Percentiles rank a stretch among this genome's conserved stretches.
These are phyloP conservation scores for Microbotryomycetes sp. DNA, from an alignment of 1,284 basidiomycete genomes.

Conservation along the genomic window DNA sequence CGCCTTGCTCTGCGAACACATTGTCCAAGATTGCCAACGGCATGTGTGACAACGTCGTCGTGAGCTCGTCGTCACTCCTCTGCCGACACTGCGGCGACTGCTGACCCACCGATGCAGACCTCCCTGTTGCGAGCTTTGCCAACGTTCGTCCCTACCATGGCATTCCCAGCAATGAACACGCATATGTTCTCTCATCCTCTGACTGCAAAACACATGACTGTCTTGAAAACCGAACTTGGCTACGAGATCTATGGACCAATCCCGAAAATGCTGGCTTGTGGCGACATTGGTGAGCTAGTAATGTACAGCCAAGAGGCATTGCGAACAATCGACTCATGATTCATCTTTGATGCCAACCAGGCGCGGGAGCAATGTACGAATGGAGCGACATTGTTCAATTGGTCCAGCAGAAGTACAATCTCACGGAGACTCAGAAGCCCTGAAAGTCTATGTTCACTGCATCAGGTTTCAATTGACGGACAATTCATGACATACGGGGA, in stretches of 20 bases:
- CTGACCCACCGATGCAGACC: conserved; percentile 58
- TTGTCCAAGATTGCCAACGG: conserved; percentile 86
- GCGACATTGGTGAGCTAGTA: conserved; percentile 67
- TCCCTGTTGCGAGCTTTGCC: conserved; percentile 83
- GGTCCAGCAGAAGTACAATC: conserved; percentile 27
- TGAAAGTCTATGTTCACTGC: no score
- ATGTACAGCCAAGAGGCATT: no score
- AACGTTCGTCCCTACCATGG: conserved; percentile 53
- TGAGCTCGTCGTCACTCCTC: conserved; percentile 44
- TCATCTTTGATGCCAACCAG: conserved; percentile 43
- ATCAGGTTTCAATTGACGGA: no score
- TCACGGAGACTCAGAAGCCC: no score
- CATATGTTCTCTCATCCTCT: conserved; percentile 95
- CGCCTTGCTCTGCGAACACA: conserved; percentile 92
- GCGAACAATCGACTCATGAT: background rate
- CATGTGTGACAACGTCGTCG: conserved; percentile 81
- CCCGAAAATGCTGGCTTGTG: conserved; percentile 80
- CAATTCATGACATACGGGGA: no score
- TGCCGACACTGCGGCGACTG: no score
- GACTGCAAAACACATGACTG: conserved; percentile 68
- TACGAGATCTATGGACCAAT: conserved; percentile 81
- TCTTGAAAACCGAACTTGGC: conserved; percentile 63
- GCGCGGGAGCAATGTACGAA: conserved; percentile 85
- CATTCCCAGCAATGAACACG: conserved; percentile 99
- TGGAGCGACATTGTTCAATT: conserved; percentile 62